Conservation (phyloP, 2,329 filamentous ascomycete species). For the Penicillium psychrosexuale region DNA sequence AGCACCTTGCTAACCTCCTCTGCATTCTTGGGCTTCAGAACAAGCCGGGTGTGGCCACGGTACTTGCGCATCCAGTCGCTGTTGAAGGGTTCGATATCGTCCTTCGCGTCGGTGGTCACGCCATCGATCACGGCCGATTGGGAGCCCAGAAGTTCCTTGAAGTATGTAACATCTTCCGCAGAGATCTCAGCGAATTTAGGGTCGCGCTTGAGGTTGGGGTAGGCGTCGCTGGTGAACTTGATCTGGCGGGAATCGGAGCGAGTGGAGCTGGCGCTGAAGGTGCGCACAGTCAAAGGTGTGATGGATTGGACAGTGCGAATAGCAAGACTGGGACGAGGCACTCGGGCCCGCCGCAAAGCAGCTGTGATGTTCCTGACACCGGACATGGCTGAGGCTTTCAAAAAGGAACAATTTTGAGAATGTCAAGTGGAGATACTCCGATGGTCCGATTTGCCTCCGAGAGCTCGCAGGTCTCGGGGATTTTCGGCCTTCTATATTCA, state of each 20-base stretch:
- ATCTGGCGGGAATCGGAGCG: constrained; percentile 39
- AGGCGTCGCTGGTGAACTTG: constrained; percentile 79
- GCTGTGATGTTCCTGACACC: constrained; percentile 30
- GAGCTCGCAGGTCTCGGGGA: constrained; percentile 9
- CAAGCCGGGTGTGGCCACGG: constrained; percentile 80
- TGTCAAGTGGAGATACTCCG: constrained; percentile 19
- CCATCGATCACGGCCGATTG: constrained; percentile 82
- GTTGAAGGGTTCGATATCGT: constrained; percentile 90
- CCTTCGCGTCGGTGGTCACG: constrained; percentile 67
- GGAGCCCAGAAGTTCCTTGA: constrained; percentile 74
- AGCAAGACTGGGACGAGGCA: constrained; percentile 28
- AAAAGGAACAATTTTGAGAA: constrained; percentile 18
- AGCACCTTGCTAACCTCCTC: constrained; percentile 88
- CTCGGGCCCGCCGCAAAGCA: constrained; percentile 33
- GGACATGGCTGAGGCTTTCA: constrained; percentile 25
- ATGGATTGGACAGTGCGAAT: constrained; percentile 24
- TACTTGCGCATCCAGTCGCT: constrained; percentile 99
- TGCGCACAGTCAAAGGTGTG: constrained; percentile 21
- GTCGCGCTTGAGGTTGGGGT: constrained; percentile 76
- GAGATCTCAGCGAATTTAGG: constrained; percentile 67
- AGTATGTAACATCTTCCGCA: constrained; percentile 74
- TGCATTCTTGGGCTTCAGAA: constrained; percentile 79
- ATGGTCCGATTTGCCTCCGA: constrained; percentile 20
- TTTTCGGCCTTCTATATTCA: constrained; percentile 12
- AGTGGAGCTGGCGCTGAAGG: constrained; percentile 31